Evolutionary conservation across 208 protist genomes (phyloP).

Genomic region (Wallacemonas sp.): DNA sequence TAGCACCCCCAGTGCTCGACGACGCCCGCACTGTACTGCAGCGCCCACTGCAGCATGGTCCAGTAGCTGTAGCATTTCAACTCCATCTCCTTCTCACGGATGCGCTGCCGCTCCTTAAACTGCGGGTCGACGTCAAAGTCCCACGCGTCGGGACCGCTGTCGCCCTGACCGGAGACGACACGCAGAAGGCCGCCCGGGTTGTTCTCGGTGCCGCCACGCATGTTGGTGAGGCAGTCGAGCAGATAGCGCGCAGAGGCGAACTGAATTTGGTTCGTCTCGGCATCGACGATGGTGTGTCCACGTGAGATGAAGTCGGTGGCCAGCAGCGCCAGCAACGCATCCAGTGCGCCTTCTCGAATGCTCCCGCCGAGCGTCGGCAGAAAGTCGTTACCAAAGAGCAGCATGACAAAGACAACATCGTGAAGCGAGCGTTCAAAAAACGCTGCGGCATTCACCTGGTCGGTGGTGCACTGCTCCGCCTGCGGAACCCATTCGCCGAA

Average conservation of each 20-base stretch:
- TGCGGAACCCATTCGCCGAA: not conserved
- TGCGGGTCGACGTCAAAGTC: constrained; percentile 35
- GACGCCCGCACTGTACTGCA: constrained; percentile 83
- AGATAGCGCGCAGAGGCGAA: constrained; percentile 76
- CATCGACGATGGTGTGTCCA: constrained; percentile 60
- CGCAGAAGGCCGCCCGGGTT: constrained; percentile 6
- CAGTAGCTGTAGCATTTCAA: constrained; percentile 86
- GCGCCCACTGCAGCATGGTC: constrained; percentile 90
- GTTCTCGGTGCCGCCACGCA: constrained; percentile 31
- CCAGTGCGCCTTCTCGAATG: constrained; percentile 94
- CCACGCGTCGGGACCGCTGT: constrained; percentile 9
- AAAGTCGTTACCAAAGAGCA: constrained; percentile 99
- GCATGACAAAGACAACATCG: constrained; percentile 98
- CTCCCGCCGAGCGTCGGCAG: constrained; percentile 94
- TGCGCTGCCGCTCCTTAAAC: constrained; percentile 37
- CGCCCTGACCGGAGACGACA: constrained; percentile 2
- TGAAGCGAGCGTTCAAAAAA: constrained; percentile 83
- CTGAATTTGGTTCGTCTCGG: constrained; percentile 71
- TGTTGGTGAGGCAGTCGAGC: constrained; percentile 71
- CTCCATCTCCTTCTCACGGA: constrained; percentile 45
- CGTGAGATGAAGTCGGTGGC: constrained; percentile 83
- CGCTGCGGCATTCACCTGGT: constrained; percentile 9
- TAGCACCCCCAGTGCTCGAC: constrained; percentile 88
- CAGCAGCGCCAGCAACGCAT: constrained; percentile 80
- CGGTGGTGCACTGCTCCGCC: constrained; percentile 1